Evolutionary conservation across 2,329 filamentous ascomycete species (phyloP), one percentile per base, ranked within the genome.

Genomic region (Colletotrichum tropicale): DNA sequence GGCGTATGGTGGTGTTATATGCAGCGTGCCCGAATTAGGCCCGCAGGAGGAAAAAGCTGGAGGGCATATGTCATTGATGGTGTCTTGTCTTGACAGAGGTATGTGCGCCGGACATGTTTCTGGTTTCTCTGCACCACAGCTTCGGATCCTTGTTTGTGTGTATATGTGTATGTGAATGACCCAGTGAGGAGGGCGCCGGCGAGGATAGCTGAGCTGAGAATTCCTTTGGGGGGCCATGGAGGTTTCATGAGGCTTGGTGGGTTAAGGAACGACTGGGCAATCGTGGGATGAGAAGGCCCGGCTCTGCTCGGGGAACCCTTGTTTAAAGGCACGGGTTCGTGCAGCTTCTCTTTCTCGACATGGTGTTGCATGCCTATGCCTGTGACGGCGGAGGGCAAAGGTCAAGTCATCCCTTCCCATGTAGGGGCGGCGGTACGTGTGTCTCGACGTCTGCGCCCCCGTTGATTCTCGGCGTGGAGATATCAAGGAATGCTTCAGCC

Each of bases 181-280:
- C 43, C n/a, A 48, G n/a, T 48, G 43, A n/a, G 43, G 43, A 48
- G 24, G 38, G 28, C 26, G 43, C 26, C 24, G 62, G 38, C n/a
- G 58, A 30, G 24, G 43, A 15, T 28, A 38, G 36, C 9, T 48
- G 26, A 61, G 62, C 62, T 36, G 62, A 43, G 62, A 66, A 48
- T 21, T 21, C 43, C 43, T 48, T 21, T 48, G 43, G 43, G 43
- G 43, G 43, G 43, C 16, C n/a, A 48, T 21, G 36, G 28, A 34
- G 66, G 58, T 66, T 74, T 74, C 71, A 74, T 56, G 66, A 65
- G 26, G n/a, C 26, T 61, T n/a, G 61, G 43, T 60, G 66, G 43
- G 21, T 38, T 61, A 43, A 66, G 68, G 36, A 32, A 71, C 72
- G 48, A 48, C 34, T 48, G 32, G 58, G 52, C 48, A 21, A n/a